Base-by-base conservation (phyloP, 2,329 filamentous ascomycete genomes). In the Aureobasidium sp. region DNA sequence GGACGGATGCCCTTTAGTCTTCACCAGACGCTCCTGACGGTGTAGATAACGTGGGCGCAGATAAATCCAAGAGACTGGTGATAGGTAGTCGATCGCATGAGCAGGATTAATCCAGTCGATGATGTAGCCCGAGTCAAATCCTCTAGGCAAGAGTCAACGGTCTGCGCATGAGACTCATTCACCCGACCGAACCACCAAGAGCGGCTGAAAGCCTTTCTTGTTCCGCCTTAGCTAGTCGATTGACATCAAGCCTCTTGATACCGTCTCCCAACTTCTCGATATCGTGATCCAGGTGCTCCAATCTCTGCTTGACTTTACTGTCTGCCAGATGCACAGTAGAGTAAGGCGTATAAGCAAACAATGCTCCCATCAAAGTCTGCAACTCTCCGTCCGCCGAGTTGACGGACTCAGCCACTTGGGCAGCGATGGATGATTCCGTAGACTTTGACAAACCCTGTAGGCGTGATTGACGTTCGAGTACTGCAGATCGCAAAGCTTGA, bases 261-360 rank as follows among this genome's bases (percentile, higher is more conserved):
- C 73, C 67, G n/a, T 70, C 66, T 25, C 75, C 74, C 25, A 75
- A 67, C 5, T 66, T 66, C 63, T 75, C 72, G 39, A 77, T 71
- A 29, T 72, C 67, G 36, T 62, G 62, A 62, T 77, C 76, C 63
- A 78, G 67, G 15, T 63, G 63, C 30, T 72, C 71, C 61, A 78
- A 25, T 29, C 69, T 66, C 5, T 64, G 66, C 34, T 75, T 66
- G 9, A 67, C 41, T 9, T 64, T 64, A 11, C 41, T 57, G 36
- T 71, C 69, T 6, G 67, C 64, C 3, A 71, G 59, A 11, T 63
- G 64, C 1, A 68, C 54, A 4, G 45, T 63, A 0, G 62, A 64
- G 42, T 62, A 67, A 13, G 62, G 52, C 27, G 70, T 68, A 45
- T 76, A 71, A n/a, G 69, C 69, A 63, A 74, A 76, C 34, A 78